Evolutionary conservation across 1,284 basidiomycete species (phyloP).

Genomic region (Schizopora paradoxa): DNA sequence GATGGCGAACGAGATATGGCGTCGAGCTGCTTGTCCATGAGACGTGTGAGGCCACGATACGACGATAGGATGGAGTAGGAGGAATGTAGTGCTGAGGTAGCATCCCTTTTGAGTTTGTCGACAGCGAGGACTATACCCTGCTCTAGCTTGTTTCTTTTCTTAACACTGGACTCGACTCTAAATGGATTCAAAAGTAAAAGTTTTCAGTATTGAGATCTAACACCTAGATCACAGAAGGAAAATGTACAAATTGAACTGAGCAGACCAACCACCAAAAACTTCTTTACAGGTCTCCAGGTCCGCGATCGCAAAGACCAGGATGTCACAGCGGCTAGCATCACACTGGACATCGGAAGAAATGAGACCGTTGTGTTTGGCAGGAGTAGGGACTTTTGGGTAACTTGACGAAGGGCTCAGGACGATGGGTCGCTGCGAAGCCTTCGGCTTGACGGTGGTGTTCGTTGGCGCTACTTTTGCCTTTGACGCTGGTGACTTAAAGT

Average conservation of each 20-base stretch:
- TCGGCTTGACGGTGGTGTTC: not conserved
- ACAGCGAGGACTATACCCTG: conserved; percentile 5
- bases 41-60: conserved; percentile 4
- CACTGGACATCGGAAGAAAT: conserved; percentile 1
- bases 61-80: conserved; percentile 6
- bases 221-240: not conserved
- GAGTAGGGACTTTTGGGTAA: not conserved
- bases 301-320: conserved; percentile 10
- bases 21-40: conserved; percentile 5
- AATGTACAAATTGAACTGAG: conserved; percentile 12
- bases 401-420: not conserved
- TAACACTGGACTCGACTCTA: conserved; percentile 4
- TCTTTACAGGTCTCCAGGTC: conserved; percentile 16
- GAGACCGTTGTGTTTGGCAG: not conserved
- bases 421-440: not conserved
- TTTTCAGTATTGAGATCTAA: not conserved
- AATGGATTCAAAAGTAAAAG: not conserved
- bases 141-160: conserved; percentile 8
- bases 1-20: conserved; percentile 4
- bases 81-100: conserved; percentile 6
- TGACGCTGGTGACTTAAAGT: not conserved
- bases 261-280: conserved; percentile 12
- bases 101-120: conserved; percentile 5
- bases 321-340: conserved; percentile 11
- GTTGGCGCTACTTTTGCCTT: not conserved